Conservation (phyloP, 768 basidiomycete genomes). For the Trametes gibbosa region DNA sequence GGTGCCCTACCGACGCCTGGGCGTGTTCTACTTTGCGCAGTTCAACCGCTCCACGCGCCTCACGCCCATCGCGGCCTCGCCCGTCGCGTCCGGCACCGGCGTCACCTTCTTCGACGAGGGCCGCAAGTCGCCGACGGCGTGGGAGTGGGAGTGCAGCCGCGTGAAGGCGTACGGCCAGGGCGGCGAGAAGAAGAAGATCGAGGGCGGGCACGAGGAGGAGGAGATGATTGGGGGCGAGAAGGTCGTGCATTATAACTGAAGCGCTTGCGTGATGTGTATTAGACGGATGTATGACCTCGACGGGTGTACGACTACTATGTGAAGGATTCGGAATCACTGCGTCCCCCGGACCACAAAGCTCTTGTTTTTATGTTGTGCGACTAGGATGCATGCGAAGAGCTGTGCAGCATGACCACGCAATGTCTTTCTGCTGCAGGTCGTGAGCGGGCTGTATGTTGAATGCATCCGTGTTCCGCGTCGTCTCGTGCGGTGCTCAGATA, state of each 20-base stretch:
- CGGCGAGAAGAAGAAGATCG: constrained; percentile 9
- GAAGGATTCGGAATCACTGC: too few species aligned
- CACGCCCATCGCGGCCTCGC: constrained; percentile 9
- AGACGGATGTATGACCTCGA: too few species aligned
- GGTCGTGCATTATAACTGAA: constrained; percentile 14
- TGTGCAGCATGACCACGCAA: too few species aligned
- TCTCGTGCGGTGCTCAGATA: too few species aligned
- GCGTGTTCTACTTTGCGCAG: constrained; percentile 14
- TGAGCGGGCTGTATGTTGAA: too few species aligned
- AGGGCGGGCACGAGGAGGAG: constrained; percentile 12
- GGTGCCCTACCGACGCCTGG: constrained; percentile 8
- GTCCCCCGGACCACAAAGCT: too few species aligned
- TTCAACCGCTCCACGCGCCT: constrained; percentile 15
- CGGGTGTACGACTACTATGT: too few species aligned
- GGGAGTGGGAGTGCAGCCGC: constrained; percentile 14
- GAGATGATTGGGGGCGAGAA: constrained; percentile 13
- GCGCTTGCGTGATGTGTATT: too few species aligned
- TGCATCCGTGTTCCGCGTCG: too few species aligned
- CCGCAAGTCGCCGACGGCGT: constrained; percentile 9
- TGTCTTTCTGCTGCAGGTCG: too few species aligned
- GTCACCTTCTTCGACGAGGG: constrained; percentile 10
- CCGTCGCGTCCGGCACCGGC: constrained; percentile 7
- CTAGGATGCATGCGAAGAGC: too few species aligned
- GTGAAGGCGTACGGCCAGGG: constrained; percentile 14
- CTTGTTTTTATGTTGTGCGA: too few species aligned